Conservation (phyloP, 1,284 basidiomycete species). For the Rhodofomes roseus region DNA sequence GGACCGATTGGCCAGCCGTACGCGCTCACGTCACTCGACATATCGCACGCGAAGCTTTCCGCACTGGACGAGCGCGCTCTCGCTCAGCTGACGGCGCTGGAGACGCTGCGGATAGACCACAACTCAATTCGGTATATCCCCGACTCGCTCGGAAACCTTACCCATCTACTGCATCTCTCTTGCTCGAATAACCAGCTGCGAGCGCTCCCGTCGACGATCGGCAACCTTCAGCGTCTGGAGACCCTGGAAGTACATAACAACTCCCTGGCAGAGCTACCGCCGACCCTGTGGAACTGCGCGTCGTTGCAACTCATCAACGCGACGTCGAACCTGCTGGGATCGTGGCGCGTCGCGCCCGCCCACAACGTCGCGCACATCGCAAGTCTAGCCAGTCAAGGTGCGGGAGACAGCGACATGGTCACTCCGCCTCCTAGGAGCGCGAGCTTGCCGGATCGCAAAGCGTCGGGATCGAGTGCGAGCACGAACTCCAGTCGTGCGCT, state of each 20-base stretch:
- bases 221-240: conserved; percentile 74
- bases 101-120: conserved; percentile 73
- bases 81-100: conserved; percentile 71
- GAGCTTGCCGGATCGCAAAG: conserved; percentile 36
- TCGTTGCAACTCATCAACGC: conserved; percentile 78
- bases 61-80: conserved; percentile 76
- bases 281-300: conserved; percentile 82
- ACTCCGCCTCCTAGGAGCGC: conserved; percentile 4
- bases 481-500: conserved; percentile 32
- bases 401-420: conserved; percentile 7
- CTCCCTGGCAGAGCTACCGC: conserved; percentile 77
- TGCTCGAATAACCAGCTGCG: conserved; percentile 91
- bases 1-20: conserved; percentile 56
- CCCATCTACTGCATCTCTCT: conserved; percentile 69
- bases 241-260: conserved; percentile 90
- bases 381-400: conserved; percentile 6
- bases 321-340: conserved; percentile 83
- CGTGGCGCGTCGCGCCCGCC: conserved; percentile 63
- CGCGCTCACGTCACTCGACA: conserved; percentile 77
- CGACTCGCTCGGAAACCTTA: conserved; percentile 74
- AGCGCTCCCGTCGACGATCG: conserved; percentile 76
- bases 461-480: conserved; percentile 35
- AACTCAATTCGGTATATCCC: conserved; percentile 89
- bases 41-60: conserved; percentile 90
- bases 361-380: conserved; percentile 5